Conservation (phyloP, 2,329 filamentous ascomycete species). For the Xylariomycetidae sp. region DNA sequence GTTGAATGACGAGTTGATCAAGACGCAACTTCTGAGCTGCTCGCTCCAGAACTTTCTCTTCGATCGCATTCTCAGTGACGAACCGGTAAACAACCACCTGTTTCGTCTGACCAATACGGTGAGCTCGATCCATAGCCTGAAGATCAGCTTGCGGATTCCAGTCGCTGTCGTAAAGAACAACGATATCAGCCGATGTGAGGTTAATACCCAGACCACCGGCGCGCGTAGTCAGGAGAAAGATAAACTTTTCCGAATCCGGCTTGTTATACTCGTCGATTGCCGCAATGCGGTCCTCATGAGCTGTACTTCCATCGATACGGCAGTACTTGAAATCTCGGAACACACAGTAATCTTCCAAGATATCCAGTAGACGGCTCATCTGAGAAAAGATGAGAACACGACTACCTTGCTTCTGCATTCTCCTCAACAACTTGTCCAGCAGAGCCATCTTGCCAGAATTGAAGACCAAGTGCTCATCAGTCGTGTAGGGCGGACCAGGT, state of each 20-base stretch:
- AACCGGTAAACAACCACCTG: slow-evolving; percentile 96
- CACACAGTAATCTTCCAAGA: slow-evolving; percentile 96
- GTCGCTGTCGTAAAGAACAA: slow-evolving; percentile 94
- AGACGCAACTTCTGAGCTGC: slow-evolving; percentile 94
- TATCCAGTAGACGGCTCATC: slow-evolving; percentile 96
- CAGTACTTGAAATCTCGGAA: slow-evolving; percentile 95
- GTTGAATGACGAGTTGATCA: slow-evolving; percentile 96
- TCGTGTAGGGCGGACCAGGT: slow-evolving; percentile 95
- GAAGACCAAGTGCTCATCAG: slow-evolving; percentile 88
- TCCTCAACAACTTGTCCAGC: slow-evolving; percentile 82
- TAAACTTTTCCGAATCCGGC: slow-evolving; percentile 89
- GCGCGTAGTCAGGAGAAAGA: slow-evolving; percentile 92
- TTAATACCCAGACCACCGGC: slow-evolving; percentile 97
- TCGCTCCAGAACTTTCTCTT: slow-evolving; percentile 95
- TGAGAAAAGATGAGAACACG: slow-evolving; percentile 98
- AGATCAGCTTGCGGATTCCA: slow-evolving; percentile 99
- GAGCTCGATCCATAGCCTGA: slow-evolving; percentile 97
- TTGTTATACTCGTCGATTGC: slow-evolving; percentile 99
- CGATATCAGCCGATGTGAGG: slow-evolving; percentile 89
- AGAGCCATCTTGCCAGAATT: slow-evolving; percentile 98
- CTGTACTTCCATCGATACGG: slow-evolving; percentile 93
- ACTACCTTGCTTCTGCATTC: slow-evolving; percentile 81
- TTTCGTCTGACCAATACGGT: slow-evolving; percentile 98
- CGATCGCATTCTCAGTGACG: slow-evolving; percentile 95
- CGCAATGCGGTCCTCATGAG: slow-evolving; percentile 94